Evolutionary conservation across 1,284 basidiomycete genomes (phyloP), one percentile per base, ranked within the genome.

Genomic region (Wallemia hederae): DNA sequence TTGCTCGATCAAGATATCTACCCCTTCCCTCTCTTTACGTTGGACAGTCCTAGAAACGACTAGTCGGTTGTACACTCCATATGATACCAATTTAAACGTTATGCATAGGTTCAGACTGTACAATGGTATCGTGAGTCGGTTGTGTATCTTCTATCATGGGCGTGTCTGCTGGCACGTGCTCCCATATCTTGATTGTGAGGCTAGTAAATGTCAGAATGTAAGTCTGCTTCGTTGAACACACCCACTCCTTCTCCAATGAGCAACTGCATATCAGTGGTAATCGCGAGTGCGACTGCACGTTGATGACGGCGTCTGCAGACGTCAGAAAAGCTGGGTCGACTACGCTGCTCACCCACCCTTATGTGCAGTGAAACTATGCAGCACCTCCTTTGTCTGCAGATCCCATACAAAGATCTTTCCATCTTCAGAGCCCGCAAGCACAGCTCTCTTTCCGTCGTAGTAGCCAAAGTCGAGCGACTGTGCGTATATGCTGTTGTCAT

Each of bases 1-100:
- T 73, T 96, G 49, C 79, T 96, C 76, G 90, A 96, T 67, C 84
- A 90, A 69, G 90, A 96, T 70, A 85, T 85, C 71, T 88, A 83
- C 69, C 86, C 91, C 72, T 94, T 92, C 67, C 86, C 92, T 55
- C 69, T 92, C 67, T 90, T 82, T 68, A n/a, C 39, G 11, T 49
- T 49, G 39, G 39, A 49, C 5, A 11, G 39, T 49, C 39, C 39
- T 66, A 66, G 62, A 59, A 22, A 49, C 22, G 11, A 49, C 17
- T 31, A 31, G 29, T 31, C 29, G 17, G 17, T 31, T 31, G 29
- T 31, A 49, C 22, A 15, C n/a, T 17, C 39, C 11, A 17, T 49
- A n/a, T 49, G 39, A 49, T 49, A 49, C 39, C 39, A 49, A 15
- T 49, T 49, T n/a, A 49, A 49, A 15, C n/a, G 5, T 49, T n/a